Conservation (phyloP, 192 early-diverging fungal species). For the Backusella psychrophila region DNA sequence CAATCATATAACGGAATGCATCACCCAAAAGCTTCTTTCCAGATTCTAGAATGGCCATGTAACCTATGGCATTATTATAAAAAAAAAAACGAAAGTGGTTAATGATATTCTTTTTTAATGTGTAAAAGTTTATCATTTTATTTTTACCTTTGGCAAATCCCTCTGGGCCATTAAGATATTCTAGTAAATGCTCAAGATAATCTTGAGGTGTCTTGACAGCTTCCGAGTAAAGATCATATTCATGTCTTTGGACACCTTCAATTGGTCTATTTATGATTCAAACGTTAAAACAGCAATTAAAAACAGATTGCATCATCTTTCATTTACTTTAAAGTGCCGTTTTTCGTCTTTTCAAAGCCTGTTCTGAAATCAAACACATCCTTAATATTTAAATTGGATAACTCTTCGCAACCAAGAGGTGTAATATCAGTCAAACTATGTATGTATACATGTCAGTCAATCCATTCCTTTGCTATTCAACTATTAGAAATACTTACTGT, state of each 20-base stretch:
- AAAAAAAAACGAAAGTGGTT: not conserved
- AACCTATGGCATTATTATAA: constrained; percentile 15
- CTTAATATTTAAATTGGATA: constrained; percentile 42
- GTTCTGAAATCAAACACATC: constrained; percentile 54
- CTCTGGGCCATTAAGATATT: constrained; percentile 2
- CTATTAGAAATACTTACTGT: constrained; percentile 34
- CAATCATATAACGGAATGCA: constrained; percentile 44
- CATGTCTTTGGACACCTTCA: constrained; percentile 34
- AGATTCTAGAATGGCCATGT: constrained; percentile 46
- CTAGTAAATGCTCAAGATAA: not conserved
- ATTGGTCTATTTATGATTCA: constrained; percentile 27
- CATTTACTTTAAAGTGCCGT: constrained; percentile 35
- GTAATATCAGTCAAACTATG: constrained; percentile 44
- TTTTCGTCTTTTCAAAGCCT: constrained; percentile 39
- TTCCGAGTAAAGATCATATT: not conserved
- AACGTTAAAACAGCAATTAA: not conserved
- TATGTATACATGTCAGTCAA: not conserved
- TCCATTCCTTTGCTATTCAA: not conserved
- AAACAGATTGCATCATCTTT: not conserved
- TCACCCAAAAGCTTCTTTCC: constrained; percentile 33
- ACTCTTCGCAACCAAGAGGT: constrained; percentile 34
- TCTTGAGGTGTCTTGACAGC: not conserved
- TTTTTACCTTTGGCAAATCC: constrained; percentile 5
- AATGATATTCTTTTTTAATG: not conserved
- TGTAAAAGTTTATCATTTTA: not conserved